Evolutionary conservation across 805 yeast genomes (phyloP).

Genomic region (Blastobotrys parvus): DNA sequence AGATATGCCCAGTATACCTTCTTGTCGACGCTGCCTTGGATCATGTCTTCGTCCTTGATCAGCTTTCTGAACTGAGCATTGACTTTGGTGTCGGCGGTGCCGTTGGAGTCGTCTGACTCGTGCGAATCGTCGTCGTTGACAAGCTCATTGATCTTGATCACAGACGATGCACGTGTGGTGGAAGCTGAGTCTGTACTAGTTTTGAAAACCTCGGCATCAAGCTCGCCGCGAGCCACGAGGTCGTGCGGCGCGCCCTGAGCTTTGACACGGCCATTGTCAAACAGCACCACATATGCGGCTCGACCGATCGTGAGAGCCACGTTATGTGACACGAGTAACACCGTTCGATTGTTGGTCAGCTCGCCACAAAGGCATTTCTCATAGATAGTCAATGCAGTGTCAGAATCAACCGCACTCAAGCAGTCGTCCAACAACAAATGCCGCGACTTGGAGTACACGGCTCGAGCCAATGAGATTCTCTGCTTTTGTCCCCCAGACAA

Average conservation of each 20-base stretch:
- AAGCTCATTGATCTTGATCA: conserved; percentile 38
- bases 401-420: conserved; percentile 94
- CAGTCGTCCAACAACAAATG: conserved; percentile 87
- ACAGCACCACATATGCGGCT: conserved; percentile 73
- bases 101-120: conserved; percentile 31
- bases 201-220: conserved; percentile 66
- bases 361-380: conserved; percentile 87
- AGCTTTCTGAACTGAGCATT: conserved; percentile 42
- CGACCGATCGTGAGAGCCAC: conserved; percentile 78
- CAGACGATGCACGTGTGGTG: conserved; percentile 45
- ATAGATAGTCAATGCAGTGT: conserved; percentile 89
- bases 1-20: conserved; percentile 69
- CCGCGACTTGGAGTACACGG: conserved; percentile 77
- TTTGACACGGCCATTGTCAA: conserved; percentile 77
- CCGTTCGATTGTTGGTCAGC: conserved; percentile 76
- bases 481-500: conserved; percentile 98
- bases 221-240: conserved; percentile 54
- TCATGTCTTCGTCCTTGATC: conserved; percentile 71
- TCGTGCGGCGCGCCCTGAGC: conserved; percentile 63
- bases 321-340: conserved; percentile 88
- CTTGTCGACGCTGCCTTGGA: conserved; percentile 73
- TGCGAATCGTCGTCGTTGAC: conserved; percentile 21
- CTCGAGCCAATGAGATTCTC: conserved; percentile 91
- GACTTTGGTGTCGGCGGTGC: conserved; percentile 26
- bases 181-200: conserved; percentile 31